A percentile compares a stretch with the other conserved stretches of the same genome.
Evolutionary conservation across 805 yeast genomes (phyloP).

Genomic region (Saccharomycopsis selenospora): DNA sequence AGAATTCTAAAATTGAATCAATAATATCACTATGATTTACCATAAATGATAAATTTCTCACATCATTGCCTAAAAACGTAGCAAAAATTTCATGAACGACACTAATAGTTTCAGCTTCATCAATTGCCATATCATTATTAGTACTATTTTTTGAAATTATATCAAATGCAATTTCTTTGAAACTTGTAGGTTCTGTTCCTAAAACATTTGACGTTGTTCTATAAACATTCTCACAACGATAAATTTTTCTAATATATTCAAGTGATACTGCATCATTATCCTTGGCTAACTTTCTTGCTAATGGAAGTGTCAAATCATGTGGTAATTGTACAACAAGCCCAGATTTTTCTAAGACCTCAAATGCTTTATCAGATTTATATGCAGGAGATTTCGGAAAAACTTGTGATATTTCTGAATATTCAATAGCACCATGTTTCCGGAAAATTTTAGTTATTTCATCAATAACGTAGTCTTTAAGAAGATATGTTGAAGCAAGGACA

Average conservation of each 20-base stretch:
- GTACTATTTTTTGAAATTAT: constrained; percentile 44
- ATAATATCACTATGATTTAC: constrained; percentile 78
- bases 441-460: constrained; percentile 58
- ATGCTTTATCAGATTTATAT: constrained; percentile 57
- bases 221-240: constrained; percentile 73
- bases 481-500: constrained; percentile 36
- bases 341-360: constrained; percentile 73
- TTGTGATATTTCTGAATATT: constrained; percentile 54
- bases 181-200: constrained; percentile 69
- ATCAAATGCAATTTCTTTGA: constrained; percentile 83
- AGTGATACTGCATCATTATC: constrained; percentile 36
- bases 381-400: constrained; percentile 80
- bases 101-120: constrained; percentile 86
- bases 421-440: constrained; percentile 79
- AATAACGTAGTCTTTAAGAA: constrained; percentile 54
- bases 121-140: constrained; percentile 39
- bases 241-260: constrained; percentile 46
- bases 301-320: constrained; percentile 82
- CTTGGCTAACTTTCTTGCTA: constrained; percentile 77
- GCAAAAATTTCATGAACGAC: constrained; percentile 68
- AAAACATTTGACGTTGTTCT: constrained; percentile 50
- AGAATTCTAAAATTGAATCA: constrained; percentile 70
- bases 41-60: constrained; percentile 48
- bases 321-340: constrained; percentile 88
- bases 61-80: constrained; percentile 59